Conservation (phyloP, 495 filamentous ascomycete genomes). For the Stereocaulon alpinum region DNA sequence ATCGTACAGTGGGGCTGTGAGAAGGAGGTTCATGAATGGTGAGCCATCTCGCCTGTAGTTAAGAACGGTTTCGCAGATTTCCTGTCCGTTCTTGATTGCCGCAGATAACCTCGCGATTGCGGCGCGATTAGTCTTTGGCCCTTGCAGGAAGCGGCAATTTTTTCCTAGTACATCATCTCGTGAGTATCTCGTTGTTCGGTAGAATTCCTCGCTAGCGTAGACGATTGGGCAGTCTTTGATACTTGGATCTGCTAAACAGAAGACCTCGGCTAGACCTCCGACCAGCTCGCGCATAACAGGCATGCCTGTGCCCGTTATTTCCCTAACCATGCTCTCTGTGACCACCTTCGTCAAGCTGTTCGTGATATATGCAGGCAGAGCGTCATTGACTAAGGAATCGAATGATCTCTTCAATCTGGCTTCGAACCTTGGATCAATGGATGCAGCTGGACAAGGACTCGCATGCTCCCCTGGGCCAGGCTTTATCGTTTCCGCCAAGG, state of each 20-base stretch:
- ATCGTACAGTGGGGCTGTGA: constrained; percentile 52
- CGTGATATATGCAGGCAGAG: constrained; percentile 63
- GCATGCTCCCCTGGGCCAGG: constrained; percentile 36
- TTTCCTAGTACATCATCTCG: constrained; percentile 46
- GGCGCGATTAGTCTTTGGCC: constrained; percentile 42
- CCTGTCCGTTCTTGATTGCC: constrained; percentile 41
- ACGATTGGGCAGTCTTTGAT: constrained; percentile 66
- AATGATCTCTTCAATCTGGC: constrained; percentile 49
- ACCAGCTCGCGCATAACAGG: constrained; percentile 48
- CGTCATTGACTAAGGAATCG: constrained; percentile 49
- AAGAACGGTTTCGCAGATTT: constrained; percentile 38
- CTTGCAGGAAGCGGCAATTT: constrained; percentile 56
- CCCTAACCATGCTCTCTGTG: constrained; percentile 44
- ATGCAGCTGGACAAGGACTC: constrained; percentile 35
- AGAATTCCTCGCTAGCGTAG: constrained; percentile 64
- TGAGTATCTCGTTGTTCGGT: constrained; percentile 53
- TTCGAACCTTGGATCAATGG: constrained; percentile 43
- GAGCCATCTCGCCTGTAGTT: constrained; percentile 45
- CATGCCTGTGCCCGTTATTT: constrained; percentile 48
- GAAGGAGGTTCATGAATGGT: constrained; percentile 59
- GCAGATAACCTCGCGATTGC: constrained; percentile 39
- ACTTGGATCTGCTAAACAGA: constrained; percentile 68
- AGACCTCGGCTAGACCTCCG: constrained; percentile 65
- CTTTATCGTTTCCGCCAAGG: constrained; percentile 44
- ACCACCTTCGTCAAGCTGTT: constrained; percentile 50